These are phyloP conservation scores for Blastomyces gilchristii DNA, from an alignment of 2,329 filamentous ascomycete genomes.

Conservation along the genomic window DNA sequence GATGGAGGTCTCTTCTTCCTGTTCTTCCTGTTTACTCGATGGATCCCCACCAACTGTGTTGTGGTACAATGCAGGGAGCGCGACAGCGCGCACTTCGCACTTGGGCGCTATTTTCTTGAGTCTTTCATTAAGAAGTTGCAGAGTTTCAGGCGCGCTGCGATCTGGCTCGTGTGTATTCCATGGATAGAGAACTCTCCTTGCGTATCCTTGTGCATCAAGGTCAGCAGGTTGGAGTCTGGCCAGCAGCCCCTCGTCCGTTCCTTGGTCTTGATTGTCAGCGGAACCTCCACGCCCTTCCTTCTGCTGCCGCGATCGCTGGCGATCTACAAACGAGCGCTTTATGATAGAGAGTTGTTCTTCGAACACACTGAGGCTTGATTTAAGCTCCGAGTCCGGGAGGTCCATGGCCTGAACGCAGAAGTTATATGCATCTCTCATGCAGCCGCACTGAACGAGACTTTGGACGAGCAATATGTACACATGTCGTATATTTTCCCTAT, in stretches of 20 bases:
- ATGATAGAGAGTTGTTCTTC: constrained; percentile 23
- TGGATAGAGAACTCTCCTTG: constrained; percentile 48
- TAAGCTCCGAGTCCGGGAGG: constrained; percentile 15
- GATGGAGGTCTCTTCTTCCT: constrained; percentile 39
- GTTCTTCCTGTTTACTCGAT: constrained; percentile 13
- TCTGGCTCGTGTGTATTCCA: constrained; percentile 55
- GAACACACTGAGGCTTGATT: constrained; percentile 14
- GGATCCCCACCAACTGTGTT: constrained; percentile 17
- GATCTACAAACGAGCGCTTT: constrained; percentile 18
- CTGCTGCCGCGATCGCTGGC: background rate
- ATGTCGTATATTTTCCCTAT: constrained; percentile 22
- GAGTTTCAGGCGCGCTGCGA: constrained; percentile 42
- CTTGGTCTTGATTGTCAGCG: background rate
- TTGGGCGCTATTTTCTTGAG: constrained; percentile 64
- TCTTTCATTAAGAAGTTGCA: constrained; percentile 61
- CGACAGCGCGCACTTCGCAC: constrained; percentile 65
- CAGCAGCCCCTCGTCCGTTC: constrained; percentile 16
- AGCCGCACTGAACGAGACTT: constrained; percentile 30
- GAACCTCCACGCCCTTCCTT: background rate
- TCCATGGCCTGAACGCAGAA: constrained; percentile 28
- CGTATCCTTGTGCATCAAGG: constrained; percentile 31
- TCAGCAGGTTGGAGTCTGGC: constrained; percentile 23
- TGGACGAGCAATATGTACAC: constrained; percentile 31
- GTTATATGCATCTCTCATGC: constrained; percentile 33
- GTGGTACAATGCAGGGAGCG: constrained; percentile 59